phyloP scores from a whole-genome alignment of 306 rosid genomes.

The Cercis canadensis region DNA sequence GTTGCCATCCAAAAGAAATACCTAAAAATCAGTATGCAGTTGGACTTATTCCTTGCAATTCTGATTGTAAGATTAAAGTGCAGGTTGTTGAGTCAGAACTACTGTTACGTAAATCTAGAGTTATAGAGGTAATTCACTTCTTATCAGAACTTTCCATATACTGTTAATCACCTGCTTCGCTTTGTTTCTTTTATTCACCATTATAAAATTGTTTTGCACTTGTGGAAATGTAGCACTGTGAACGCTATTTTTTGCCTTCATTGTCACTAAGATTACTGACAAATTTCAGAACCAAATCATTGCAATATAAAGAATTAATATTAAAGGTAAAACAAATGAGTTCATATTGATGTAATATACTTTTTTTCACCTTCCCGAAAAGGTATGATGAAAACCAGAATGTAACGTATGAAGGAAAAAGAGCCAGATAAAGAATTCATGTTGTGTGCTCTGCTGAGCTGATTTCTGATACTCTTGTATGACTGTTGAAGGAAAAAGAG shows the following conservation, averaged over 20 bases:
- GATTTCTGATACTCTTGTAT: conserved; percentile 1
- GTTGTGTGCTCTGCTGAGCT: not conserved
- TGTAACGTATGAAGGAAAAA: too few species aligned
- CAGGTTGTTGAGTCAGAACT: conserved; percentile 74
- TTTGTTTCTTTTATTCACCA: conserved; percentile 8
- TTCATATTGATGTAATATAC: not conserved
- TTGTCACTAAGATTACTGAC: conserved; percentile 3
- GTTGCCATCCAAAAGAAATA: conserved; percentile 61
- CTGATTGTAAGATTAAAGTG: conserved; percentile 74
- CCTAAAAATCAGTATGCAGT: conserved; percentile 79
- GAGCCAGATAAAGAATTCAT: too few species aligned
- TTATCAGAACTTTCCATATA: conserved; percentile 1
- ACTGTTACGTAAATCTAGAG: conserved; percentile 74
- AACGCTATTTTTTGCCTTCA: not conserved
- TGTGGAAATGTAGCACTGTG: conserved; percentile 7
- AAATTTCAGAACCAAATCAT: not conserved
- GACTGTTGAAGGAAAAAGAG: conserved; percentile 64
- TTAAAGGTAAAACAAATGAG: not conserved
- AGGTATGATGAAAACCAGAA: not conserved
- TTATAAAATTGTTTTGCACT: conserved; percentile 19
- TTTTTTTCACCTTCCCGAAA: not conserved
- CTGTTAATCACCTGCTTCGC: not conserved
- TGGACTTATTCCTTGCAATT: conserved; percentile 82
- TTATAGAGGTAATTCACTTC: conserved; percentile 62
- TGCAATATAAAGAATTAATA: not conserved